A percentile compares a stretch with the other conserved stretches of the same genome.
phyloP scores from a whole-genome alignment of 495 filamentous ascomycete species.

The Extremus antarcticus region DNA sequence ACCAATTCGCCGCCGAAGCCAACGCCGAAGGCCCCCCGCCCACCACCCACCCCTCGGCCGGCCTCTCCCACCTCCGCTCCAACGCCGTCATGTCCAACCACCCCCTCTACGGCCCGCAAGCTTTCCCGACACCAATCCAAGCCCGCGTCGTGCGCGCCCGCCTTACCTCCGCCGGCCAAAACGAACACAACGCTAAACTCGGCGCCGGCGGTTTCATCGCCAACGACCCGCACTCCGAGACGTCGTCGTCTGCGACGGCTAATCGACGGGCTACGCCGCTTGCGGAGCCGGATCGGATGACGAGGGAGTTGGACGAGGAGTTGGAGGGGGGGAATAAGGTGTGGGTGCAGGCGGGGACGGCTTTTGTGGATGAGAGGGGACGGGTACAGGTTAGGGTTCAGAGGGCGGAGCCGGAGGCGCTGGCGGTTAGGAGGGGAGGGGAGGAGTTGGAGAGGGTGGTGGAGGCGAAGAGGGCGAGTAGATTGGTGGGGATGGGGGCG shows the following conservation, averaged over 20 bases:
- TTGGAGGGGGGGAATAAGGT: conserved; percentile 16
- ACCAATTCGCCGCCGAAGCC: not conserved
- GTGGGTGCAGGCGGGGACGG: conserved; percentile 10
- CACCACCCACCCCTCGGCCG: conserved; percentile 82
- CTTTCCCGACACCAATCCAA: conserved; percentile 47
- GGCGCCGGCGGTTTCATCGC: conserved; percentile 28
- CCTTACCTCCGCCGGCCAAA: not conserved
- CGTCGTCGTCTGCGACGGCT: not conserved
- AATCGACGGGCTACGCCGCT: not conserved
- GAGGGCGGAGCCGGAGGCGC: conserved; percentile 11
- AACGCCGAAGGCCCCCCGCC: conserved; percentile 51
- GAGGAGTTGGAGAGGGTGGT: not conserved
- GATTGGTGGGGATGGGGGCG: not conserved
- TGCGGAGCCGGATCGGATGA: conserved; percentile 2
- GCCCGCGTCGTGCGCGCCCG: conserved; percentile 54
- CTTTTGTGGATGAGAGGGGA: conserved; percentile 11
- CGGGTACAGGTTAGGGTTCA: conserved; percentile 9
- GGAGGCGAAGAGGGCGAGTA: not conserved
- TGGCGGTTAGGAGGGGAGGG: conserved; percentile 8
- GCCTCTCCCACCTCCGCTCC: conserved; percentile 69
- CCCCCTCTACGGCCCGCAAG: conserved; percentile 69
- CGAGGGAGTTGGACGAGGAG: conserved; percentile 6
- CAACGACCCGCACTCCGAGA: conserved; percentile 8
- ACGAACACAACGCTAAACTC: conserved; percentile 17
- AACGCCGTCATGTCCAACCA: conserved; percentile 63